Conservation (phyloP, 179 eudicot species). For the Nepenthes alata region DNA sequence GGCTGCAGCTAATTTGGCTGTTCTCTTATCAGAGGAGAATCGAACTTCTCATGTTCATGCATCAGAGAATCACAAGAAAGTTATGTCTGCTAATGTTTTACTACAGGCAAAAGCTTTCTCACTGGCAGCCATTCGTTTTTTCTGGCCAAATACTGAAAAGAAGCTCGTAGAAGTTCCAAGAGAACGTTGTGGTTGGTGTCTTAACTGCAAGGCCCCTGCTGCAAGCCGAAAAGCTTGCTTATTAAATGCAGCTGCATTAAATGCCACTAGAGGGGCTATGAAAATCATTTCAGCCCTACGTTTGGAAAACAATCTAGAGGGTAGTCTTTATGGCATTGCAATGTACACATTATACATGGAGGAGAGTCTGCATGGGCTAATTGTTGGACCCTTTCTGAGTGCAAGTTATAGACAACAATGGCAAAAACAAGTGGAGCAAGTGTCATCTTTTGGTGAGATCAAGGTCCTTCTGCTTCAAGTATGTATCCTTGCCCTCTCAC, state of each 20-base stretch:
- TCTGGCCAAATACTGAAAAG: slow-evolving; percentile 86
- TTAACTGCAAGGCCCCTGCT: slow-evolving; percentile 54
- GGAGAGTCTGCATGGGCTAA: slow-evolving; percentile 70
- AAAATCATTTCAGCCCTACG: slow-evolving; percentile 48
- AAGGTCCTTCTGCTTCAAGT: slow-evolving; percentile 74
- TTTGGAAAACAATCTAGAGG: slow-evolving; percentile 46
- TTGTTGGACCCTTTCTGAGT: slow-evolving; percentile 56
- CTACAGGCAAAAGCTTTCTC: slow-evolving; percentile 82
- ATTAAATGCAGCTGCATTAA: slow-evolving; percentile 80
- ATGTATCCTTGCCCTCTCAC: slow-evolving; percentile 11
- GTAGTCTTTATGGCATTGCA: slow-evolving; percentile 52
- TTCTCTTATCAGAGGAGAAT: slow-evolving; percentile 58
- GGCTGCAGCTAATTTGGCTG: slow-evolving; percentile 68
- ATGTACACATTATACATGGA: slow-evolving; percentile 63
- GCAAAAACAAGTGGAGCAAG: slow-evolving; percentile 67
- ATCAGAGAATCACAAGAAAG: slow-evolving; percentile 44
- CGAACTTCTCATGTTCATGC: slow-evolving; percentile 35
- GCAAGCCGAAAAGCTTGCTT: slow-evolving; percentile 74
- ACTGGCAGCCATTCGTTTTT: slow-evolving; percentile 60
- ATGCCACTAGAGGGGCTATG: slow-evolving; percentile 64
- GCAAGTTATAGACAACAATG: slow-evolving; percentile 49
- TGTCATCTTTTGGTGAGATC: slow-evolving; percentile 44
- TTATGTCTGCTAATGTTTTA: slow-evolving; percentile 40
- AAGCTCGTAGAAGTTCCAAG: slow-evolving; percentile 82
- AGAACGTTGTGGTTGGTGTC: slow-evolving; percentile 97